phyloP scores from a whole-genome alignment of 202 grass and related monocot genomes.

The Brachypodium distachyon region DNA sequence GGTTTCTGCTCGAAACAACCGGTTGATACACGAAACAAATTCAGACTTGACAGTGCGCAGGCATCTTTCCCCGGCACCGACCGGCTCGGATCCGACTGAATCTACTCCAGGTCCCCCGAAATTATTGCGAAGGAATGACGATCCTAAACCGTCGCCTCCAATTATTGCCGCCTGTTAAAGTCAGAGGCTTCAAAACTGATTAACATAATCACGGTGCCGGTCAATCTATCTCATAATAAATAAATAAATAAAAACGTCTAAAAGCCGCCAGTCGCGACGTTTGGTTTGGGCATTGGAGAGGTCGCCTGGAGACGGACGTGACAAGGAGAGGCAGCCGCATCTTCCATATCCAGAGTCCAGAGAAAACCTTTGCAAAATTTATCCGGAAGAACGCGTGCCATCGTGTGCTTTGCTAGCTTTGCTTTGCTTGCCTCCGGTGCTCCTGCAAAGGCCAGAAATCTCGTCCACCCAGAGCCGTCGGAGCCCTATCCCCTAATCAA shows the following conservation, averaged over 20 bases:
- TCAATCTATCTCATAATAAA: background rate
- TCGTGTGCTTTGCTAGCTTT: background rate
- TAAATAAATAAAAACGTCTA: too few relatives aligned
- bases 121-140: background rate
- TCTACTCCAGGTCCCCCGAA: background rate
- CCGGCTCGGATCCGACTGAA: too few relatives aligned
- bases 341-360: background rate
- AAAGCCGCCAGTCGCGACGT: background rate
- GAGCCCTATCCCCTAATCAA: constrained; percentile 65
- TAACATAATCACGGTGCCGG: background rate
- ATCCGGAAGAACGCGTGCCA: background rate
- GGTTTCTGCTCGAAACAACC: background rate
- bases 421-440: background rate
- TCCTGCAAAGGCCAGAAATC: constrained; percentile 27
- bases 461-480: constrained; percentile 50
- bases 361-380: background rate
- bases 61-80: too few relatives aligned
- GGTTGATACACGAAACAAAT: too few relatives aligned
- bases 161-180: background rate
- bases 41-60: too few relatives aligned
- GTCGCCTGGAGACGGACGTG: background rate
- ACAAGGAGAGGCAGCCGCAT: constrained; percentile 16
- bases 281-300: background rate
- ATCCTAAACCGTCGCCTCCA: background rate
- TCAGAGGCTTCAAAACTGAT: background rate